These are phyloP conservation scores for Ophiocordyceps australis DNA, from an alignment of 2,329 filamentous ascomycete genomes.

Conservation along the genomic window DNA sequence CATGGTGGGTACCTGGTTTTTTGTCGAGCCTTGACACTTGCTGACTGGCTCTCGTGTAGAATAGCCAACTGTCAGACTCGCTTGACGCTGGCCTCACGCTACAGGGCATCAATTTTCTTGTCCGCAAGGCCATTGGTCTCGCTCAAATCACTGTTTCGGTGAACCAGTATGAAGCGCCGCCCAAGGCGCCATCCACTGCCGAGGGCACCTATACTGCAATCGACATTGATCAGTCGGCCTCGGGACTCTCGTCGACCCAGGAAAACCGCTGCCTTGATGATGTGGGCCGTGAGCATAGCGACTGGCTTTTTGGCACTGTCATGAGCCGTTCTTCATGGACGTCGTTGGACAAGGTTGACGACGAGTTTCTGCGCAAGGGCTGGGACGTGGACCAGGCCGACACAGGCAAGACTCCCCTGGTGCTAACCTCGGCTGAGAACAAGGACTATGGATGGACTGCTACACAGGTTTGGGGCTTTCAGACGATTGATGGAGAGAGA, in stretches of 20 bases:
- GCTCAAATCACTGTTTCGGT: conserved; percentile 52
- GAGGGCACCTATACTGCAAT: conserved; percentile 36
- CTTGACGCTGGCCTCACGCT: conserved; percentile 51
- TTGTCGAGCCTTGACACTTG: background rate
- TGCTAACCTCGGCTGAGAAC: conserved; percentile 45
- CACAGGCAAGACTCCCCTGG: conserved; percentile 20
- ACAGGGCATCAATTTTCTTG: conserved; percentile 54
- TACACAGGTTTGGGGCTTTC: conserved; percentile 42
- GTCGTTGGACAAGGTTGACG: conserved; percentile 25
- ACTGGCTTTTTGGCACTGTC: conserved; percentile 66
- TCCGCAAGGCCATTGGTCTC: conserved; percentile 51
- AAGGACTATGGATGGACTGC: conserved; percentile 34
- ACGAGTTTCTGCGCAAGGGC: conserved; percentile 35
- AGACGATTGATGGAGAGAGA: conserved; percentile 31
- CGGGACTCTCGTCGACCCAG: conserved; percentile 46
- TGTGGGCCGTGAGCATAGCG: conserved; percentile 42
- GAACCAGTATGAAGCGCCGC: conserved; percentile 30
- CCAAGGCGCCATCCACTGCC: conserved; percentile 18
- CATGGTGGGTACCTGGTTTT: conserved; percentile 32
- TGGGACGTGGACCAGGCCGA: conserved; percentile 44
- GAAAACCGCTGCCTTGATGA: conserved; percentile 36
- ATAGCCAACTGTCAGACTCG: conserved; percentile 54
- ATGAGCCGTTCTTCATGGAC: conserved; percentile 38
- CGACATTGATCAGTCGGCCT: conserved; percentile 57
- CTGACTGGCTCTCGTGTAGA: conserved; percentile 26